Evolutionary conservation across 2,329 filamentous ascomycete genomes (phyloP).

Genomic region (Diaporthe sp.): DNA sequence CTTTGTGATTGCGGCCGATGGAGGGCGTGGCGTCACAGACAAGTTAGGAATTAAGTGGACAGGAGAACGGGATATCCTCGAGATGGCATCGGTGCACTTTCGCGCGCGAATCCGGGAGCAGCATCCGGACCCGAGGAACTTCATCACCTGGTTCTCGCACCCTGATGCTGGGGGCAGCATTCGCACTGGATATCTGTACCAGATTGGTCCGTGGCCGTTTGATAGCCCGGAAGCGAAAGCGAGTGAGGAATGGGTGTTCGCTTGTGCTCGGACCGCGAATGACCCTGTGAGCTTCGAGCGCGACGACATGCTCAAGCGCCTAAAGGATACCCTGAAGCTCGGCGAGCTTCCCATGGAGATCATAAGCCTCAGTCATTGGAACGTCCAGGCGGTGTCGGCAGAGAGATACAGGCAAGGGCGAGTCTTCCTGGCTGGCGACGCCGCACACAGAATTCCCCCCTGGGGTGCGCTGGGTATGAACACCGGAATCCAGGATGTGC

Average conservation of each 20-base stretch:
- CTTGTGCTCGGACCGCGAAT: constrained; percentile 39
- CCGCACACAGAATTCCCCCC: constrained; percentile 54
- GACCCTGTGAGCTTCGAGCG: constrained; percentile 44
- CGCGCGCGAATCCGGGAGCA: constrained; percentile 46
- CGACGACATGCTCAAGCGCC: constrained; percentile 45
- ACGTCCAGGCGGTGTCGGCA: constrained; percentile 48
- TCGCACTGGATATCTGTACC: constrained; percentile 52
- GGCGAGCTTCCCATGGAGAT: constrained; percentile 50
- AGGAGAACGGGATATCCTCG: constrained; percentile 50
- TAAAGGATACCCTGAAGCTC: constrained; percentile 48
- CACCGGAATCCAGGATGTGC: constrained; percentile 54
- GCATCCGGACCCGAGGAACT: constrained; percentile 48
- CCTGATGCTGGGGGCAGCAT: constrained; percentile 52
- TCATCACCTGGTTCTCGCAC: constrained; percentile 54
- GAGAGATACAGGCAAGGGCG: constrained; percentile 47
- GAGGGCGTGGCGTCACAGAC: constrained; percentile 49
- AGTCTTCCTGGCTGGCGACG: constrained; percentile 54
- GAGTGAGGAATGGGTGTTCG: constrained; percentile 53
- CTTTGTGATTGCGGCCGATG: constrained; percentile 53
- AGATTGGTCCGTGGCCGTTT: constrained; percentile 51
- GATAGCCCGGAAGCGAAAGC: constrained; percentile 39
- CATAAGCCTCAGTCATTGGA: constrained; percentile 51
- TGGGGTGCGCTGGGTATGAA: constrained; percentile 55
- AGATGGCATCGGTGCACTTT: constrained; percentile 53
- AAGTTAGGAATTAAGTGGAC: constrained; percentile 49